These are phyloP conservation scores for Linum lewisii DNA, from an alignment of 345 rosid species.

Conservation along the genomic window DNA sequence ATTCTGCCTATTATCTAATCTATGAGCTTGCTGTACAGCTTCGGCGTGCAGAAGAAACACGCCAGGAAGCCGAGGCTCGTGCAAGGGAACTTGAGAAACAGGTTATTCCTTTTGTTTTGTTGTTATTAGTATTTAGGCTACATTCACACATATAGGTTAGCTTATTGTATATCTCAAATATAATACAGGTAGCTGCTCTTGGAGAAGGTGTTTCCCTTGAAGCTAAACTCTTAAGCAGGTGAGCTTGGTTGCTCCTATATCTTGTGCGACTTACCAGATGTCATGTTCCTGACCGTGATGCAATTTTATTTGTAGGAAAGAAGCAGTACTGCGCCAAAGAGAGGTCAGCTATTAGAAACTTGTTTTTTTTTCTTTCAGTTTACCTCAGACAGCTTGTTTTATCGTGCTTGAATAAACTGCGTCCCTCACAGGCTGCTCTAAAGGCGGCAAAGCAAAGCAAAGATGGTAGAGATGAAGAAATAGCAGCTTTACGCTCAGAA, in stretches of 20 bases:
- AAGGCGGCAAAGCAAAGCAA: constrained; percentile 73
- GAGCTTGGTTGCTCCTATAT: constrained; percentile 16
- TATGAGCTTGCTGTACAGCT: constrained; percentile 42
- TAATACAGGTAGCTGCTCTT: constrained; percentile 74
- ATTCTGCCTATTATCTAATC: constrained; percentile 16
- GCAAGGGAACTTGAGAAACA: constrained; percentile 97
- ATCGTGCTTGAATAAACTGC: constrained; percentile 8
- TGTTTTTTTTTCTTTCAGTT: background rate
- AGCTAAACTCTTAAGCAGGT: constrained; percentile 91
- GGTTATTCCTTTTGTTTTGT: constrained; percentile 28
- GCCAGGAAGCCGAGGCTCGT: constrained; percentile 83
- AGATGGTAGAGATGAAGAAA: constrained; percentile 67
- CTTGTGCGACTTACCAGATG: constrained; percentile 13
- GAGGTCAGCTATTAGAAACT: constrained; percentile 40
- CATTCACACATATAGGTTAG: background rate
- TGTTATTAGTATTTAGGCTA: background rate
- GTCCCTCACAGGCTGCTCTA: constrained; percentile 67
- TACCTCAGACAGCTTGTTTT: background rate
- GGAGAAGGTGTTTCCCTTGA: constrained; percentile 97
- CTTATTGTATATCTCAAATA: constrained; percentile 7
- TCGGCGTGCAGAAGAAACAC: constrained; percentile 65
- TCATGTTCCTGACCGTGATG: constrained; percentile 10
- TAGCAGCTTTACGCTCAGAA: constrained; percentile 61
- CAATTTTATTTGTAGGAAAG: constrained; percentile 50
- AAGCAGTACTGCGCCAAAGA: constrained; percentile 81